Evolutionary conservation across 106 monocot genomes (phyloP), one percentile per base, ranked within the genome.

Genomic region (Dendrobium huoshanense): DNA sequence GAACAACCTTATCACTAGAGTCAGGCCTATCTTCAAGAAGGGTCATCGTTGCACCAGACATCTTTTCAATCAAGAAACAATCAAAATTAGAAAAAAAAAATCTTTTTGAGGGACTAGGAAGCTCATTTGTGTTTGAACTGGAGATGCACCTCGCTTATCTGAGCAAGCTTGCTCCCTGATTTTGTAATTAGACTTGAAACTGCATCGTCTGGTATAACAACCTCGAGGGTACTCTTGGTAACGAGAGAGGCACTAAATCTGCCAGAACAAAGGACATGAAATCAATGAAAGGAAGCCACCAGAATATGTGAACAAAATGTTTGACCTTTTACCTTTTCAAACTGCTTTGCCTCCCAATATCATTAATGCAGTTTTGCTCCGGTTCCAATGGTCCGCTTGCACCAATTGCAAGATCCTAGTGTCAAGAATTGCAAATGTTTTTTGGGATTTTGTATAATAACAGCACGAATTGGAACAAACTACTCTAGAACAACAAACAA

Each of bases 131-230:
- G 20, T 2, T 40, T 24, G 67, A 67, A 24, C 67, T 67, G 22
- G 22, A 67, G 27, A 40, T 74, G 33, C 56, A 99, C 95, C 89
- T 91, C 91, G 65, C 99, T 90, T 73, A 99, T 99, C 81, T 90
- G 91, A 78, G 86, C 83, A 83, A 99, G 95, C 79, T 99, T 99
- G 88, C 82, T 91, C 49, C 92, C 89, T 74, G 99, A 91, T 87
- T 89, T 88, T 92, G 84, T 88, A 27, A 85, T 84, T 75, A 99
- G 80, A 79, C 89, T 95, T 72, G 85, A 81, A 87, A 95, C 90
- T 73, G 93, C 93, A 83, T 87, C 77, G 44, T 87, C 81, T 19
- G 95, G 99, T 82, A 99, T 91, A 13, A 90, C 55, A 55, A 99
- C 93, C 85, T 95, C 99, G 75, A 99, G 68, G 19, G 85, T 95